These are phyloP conservation scores for Nasturtium officinale DNA, from an alignment of 345 rosid species.

Conservation along the genomic window DNA sequence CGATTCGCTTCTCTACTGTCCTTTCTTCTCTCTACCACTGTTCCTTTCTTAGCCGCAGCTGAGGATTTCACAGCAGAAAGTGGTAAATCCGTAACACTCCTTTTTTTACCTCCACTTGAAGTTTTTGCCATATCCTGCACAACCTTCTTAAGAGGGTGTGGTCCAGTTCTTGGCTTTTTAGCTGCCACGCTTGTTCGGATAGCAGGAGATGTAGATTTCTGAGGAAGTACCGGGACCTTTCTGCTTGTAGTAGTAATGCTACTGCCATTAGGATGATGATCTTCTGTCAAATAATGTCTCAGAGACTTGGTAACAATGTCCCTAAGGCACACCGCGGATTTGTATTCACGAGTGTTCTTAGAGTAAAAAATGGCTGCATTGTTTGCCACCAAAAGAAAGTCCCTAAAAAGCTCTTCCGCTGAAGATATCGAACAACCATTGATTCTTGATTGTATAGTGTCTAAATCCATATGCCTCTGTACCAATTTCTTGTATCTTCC, in stretches of 20 bases:
- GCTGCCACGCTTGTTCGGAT: slow-evolving; percentile 38
- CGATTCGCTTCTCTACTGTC: slow-evolving; percentile 19
- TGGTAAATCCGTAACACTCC: slow-evolving; percentile 42
- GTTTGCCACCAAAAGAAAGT: slow-evolving; percentile 72
- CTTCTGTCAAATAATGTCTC: slow-evolving; percentile 47
- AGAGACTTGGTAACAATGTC: slow-evolving; percentile 56
- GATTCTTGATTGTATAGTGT: slow-evolving; percentile 69
- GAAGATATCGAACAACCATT: slow-evolving; percentile 48
- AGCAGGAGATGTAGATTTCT: slow-evolving; percentile 30
- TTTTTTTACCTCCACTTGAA: slow-evolving; percentile 42
- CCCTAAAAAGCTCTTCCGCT: slow-evolving; percentile 63
- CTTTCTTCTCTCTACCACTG: slow-evolving; percentile 13
- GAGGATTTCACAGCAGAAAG: slow-evolving; percentile 49
- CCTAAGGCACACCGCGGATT: slow-evolving; percentile 68
- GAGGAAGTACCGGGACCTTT: slow-evolving; percentile 20
- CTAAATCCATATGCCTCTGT: slow-evolving; percentile 68
- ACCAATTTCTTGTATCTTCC: slow-evolving; percentile 88
- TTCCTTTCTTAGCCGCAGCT: slow-evolving; percentile 42
- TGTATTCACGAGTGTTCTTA: slow-evolving; percentile 76
- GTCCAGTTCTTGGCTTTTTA: slow-evolving; percentile 46
- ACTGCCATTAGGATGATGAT: slow-evolving; percentile 38
- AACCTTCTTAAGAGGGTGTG: slow-evolving; percentile 20
- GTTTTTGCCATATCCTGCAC: slow-evolving; percentile 34
- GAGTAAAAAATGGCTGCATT: slow-evolving; percentile 78
- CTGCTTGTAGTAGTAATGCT: slow-evolving; percentile 29